Evolutionary conservation across 1,284 basidiomycete genomes (phyloP).

Genomic region (Psilocybe mexicana): DNA sequence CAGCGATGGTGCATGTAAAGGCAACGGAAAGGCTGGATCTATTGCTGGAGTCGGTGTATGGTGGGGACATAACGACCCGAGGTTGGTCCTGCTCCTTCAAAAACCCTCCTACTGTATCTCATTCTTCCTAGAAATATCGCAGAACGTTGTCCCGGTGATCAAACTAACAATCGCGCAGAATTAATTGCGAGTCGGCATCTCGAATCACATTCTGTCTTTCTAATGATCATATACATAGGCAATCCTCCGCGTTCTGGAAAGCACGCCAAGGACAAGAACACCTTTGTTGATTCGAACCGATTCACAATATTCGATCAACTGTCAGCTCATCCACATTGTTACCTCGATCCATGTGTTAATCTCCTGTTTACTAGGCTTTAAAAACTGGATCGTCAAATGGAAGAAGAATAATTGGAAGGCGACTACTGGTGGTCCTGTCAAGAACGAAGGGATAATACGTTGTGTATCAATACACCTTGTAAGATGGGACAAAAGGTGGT

Average conservation of each 20-base stretch:
- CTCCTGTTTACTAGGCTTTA: slow-evolving; percentile 48
- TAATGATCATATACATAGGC: slow-evolving; percentile 48
- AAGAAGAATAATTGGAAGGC: slow-evolving; percentile 49
- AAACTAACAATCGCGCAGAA: slow-evolving; percentile 90
- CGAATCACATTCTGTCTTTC: neutral
- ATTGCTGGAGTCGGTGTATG: slow-evolving; percentile 79
- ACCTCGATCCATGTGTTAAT: neutral
- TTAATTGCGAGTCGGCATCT: slow-evolving; percentile 58
- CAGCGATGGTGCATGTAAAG: slow-evolving; percentile 78
- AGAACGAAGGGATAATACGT: slow-evolving; percentile 64
- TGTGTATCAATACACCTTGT: slow-evolving; percentile 59
- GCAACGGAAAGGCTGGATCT: slow-evolving; percentile 65
- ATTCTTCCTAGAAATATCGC: slow-evolving; percentile 60
- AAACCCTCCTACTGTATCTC: neutral
- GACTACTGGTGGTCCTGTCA: slow-evolving; percentile 52
- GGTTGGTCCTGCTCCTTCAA: slow-evolving; percentile 39
- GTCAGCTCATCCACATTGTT: slow-evolving; percentile 35
- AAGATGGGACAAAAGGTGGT: slow-evolving; percentile 51
- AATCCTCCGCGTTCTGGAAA: slow-evolving; percentile 72
- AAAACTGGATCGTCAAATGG: slow-evolving; percentile 69
- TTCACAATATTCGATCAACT: slow-evolving; percentile 74
- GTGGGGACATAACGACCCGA: slow-evolving; percentile 64
- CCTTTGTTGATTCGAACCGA: slow-evolving; percentile 74
- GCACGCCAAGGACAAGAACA: slow-evolving; percentile 49
- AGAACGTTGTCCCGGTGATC: slow-evolving; percentile 77